Percentiles rank a stretch among this genome's conserved stretches.
Evolutionary conservation across 495 filamentous ascomycete species (phyloP).

Genomic region (Lasiosphaeriaceae sp.): DNA sequence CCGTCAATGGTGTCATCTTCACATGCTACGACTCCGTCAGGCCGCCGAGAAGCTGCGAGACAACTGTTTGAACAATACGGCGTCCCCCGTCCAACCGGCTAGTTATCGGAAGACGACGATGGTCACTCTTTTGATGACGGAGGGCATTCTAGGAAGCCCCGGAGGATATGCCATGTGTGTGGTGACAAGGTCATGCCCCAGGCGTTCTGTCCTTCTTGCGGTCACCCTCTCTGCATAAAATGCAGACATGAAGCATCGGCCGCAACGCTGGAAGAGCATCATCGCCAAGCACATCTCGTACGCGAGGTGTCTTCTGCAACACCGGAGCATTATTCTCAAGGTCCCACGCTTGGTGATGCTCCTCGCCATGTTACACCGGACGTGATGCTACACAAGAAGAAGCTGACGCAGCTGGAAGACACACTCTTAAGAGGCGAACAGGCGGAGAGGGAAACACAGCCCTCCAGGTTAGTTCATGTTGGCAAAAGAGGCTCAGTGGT

Average conservation of each 20-base stretch:
- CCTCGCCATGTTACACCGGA: not conserved
- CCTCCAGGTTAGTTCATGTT: not conserved
- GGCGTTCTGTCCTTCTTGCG: constrained; percentile 33
- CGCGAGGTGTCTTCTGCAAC: too few species aligned
- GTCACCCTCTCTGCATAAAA: constrained; percentile 32
- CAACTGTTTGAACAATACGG: constrained; percentile 34
- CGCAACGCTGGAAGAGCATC: not conserved
- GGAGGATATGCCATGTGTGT: constrained; percentile 37
- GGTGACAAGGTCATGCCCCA: constrained; percentile 29
- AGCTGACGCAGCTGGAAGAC: not conserved
- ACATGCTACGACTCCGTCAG: not conserved
- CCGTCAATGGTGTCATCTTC: constrained; percentile 6
- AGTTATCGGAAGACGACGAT: constrained; percentile 37
- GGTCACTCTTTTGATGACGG: constrained; percentile 18
- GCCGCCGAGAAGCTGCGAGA: constrained; percentile 24
- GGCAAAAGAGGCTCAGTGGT: constrained; percentile 18
- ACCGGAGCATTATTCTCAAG: too few species aligned
- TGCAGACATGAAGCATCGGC: constrained; percentile 14
- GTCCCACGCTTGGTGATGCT: not conserved
- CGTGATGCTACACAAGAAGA: not conserved
- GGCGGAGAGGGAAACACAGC: not conserved
- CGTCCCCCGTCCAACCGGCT: constrained; percentile 33
- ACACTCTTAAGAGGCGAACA: not conserved
- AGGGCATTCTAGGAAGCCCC: not conserved
- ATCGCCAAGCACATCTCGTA: not conserved